Evolutionary conservation across 495 filamentous ascomycete genomes (phyloP), one percentile per base, ranked within the genome.

Genomic region (Monascus purpureus): DNA sequence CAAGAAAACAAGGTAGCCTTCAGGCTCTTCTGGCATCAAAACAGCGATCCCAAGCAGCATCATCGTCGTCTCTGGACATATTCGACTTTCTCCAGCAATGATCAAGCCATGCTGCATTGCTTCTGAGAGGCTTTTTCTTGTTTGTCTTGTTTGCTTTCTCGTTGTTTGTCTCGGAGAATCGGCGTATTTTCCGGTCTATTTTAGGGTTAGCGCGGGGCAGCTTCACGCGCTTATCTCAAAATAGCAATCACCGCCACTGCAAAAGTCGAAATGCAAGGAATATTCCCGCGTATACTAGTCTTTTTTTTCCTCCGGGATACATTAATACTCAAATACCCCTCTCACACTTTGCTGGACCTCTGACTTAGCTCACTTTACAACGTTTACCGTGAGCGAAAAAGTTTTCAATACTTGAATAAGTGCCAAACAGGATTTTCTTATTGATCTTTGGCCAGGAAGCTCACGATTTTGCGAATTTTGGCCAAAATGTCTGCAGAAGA

Each of bases 1-100:
- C 65, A 13, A 46, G 73, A 15, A 77, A 75, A 37, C 60, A 73
- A 35, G 62, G 66, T 9, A 62, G 70, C 2, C 48, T 77, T n/a
- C 69, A 73, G 46, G 66, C 69, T 26, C 42, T 73, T 13, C 46
- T 77, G 13, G 67, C 65, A 11, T 64, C 69, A 16, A 70, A 65
- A 42, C 63, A 64, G 42, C 49, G 46, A 13, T 39, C 49, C 1
- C 46, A 52, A 29, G 27, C 33, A 14, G 47, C 36, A 12, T 39
- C 40, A 17, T 25, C 35, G 17, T 52, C 49, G 2, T 62, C 57
- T 29, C 50, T 77, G 3, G 65, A 70, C 49, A 53, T 75, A 4
- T 59, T 75, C 52, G 72, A 75, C 42, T 65, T 77, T 32, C 59
- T 77, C 40, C 65, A 72, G 37, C 41, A 52, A 29, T 50, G 28